Evolutionary conservation across 148 eudicot species (phyloP), one percentile per base, ranked within the genome.

Genomic region (Nepenthes gracilis): DNA sequence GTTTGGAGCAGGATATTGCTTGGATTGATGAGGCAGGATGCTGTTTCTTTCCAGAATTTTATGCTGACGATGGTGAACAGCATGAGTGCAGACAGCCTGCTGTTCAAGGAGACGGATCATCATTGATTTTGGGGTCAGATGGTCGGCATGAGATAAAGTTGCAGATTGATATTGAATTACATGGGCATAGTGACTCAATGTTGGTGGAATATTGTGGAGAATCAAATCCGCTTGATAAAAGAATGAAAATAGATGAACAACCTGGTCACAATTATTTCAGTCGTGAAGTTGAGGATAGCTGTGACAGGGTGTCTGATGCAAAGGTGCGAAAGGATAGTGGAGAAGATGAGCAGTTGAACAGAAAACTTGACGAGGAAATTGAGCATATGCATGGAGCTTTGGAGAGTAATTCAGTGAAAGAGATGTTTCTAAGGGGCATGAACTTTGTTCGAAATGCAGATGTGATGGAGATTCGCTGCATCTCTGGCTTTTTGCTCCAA

Each of bases 1-100:
- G 85, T 47, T 37, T 59, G 54, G 79, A 76, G 68, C 77, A 75
- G 63, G 81, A 96, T 55, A 74, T 93, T 63, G 95, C 96, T 3
- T 93, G 99, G 99, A 88, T 93, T 74, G 99, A 88, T 76, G 92
- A 86, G 57, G 74, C 62, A 12, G 99, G 83, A n/a, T 57, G 68
- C 38, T 89, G 96, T 67, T 88, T 84, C 72, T 86, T 93, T 63
- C 99, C 95, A 15, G 95, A 89, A 81, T 37, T 73, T 35, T 72
- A 66, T 68, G 59, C 69, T 55, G 75, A 75, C 61, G 59, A 47
- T 66, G 72, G 70, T 58, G 84, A 78, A 54, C 67, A 53, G 43
- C 38, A 67, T 62, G 68, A 59, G 1, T 59, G 77, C 65, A 55
- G 61, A 58, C 71, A 65, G 43, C 59, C 9, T 57, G 73, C 66